Evolutionary conservation across 2,329 filamentous ascomycete species (phyloP).

Genomic region (Trichophyton benhamiae): DNA sequence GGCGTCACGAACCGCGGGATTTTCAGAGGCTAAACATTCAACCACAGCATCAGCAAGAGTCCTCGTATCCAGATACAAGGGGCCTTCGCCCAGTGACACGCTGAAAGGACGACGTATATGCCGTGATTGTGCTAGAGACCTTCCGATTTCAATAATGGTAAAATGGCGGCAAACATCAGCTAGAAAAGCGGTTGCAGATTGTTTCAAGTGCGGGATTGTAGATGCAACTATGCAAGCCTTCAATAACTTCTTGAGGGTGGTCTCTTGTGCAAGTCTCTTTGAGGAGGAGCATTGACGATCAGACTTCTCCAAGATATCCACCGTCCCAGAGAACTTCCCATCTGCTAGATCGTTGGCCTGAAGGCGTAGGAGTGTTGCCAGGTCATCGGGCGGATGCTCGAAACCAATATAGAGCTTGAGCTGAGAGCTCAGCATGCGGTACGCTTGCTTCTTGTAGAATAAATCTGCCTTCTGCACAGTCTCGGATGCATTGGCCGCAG

Average conservation of each 20-base stretch:
- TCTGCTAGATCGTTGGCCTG: conserved; percentile 76
- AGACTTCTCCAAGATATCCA: conserved; percentile 56
- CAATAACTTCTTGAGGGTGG: conserved; percentile 69
- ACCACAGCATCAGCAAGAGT: conserved; percentile 81
- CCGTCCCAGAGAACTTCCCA: conserved; percentile 59
- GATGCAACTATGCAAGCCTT: conserved; percentile 80
- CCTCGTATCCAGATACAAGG: conserved; percentile 73
- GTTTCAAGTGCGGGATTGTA: conserved; percentile 67
- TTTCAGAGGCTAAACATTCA: conserved; percentile 78
- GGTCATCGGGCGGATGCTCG: conserved; percentile 79
- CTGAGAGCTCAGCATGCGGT: conserved; percentile 76
- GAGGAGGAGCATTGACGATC: conserved; percentile 71
- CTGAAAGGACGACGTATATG: conserved; percentile 69
- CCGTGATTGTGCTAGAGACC: conserved; percentile 68
- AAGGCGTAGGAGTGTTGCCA: conserved; percentile 69
- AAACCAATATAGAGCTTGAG: conserved; percentile 81
- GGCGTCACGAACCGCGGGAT: conserved; percentile 64
- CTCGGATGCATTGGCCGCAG: conserved; percentile 36
- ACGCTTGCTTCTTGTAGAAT: conserved; percentile 88
- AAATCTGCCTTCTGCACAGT: conserved; percentile 53
- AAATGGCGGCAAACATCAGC: conserved; percentile 79
- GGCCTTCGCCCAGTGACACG: conserved; percentile 73
- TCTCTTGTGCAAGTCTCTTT: conserved; percentile 78
- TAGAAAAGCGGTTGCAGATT: conserved; percentile 63
- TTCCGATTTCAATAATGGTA: conserved; percentile 75